These are phyloP conservation scores for Heimioporus sp. DNA, from an alignment of 768 basidiomycete genomes.

Conservation along the genomic window DNA sequence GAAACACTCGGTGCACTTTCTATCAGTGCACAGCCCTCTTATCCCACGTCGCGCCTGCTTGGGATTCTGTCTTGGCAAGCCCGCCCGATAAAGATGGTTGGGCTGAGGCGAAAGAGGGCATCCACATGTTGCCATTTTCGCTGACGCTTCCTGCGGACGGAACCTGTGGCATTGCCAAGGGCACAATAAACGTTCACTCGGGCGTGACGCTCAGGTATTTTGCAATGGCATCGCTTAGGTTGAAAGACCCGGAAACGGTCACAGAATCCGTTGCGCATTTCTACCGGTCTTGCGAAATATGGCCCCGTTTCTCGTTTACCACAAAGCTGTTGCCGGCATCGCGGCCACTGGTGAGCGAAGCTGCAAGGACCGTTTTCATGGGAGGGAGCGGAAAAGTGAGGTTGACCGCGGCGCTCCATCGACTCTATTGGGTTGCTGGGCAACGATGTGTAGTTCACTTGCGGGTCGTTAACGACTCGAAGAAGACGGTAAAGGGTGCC, in stretches of 20 bases:
- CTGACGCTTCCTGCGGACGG: slow-evolving; percentile 62
- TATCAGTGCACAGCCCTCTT: slow-evolving; percentile 69
- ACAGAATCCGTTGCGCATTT: slow-evolving; percentile 84
- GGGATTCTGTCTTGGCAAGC: slow-evolving; percentile 43
- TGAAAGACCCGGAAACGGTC: slow-evolving; percentile 60
- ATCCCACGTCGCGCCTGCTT: slow-evolving; percentile 45
- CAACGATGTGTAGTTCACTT: slow-evolving; percentile 71
- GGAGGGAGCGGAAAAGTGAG: slow-evolving; percentile 65
- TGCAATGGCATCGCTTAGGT: slow-evolving; percentile 73
- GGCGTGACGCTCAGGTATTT: slow-evolving; percentile 77
- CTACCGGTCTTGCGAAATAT: slow-evolving; percentile 78
- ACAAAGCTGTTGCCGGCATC: slow-evolving; percentile 57
- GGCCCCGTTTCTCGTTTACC: slow-evolving; percentile 69
- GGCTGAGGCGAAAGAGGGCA: slow-evolving; percentile 59
- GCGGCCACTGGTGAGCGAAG: slow-evolving; percentile 56
- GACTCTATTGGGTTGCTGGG: slow-evolving; percentile 80
- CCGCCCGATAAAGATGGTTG: slow-evolving; percentile 60
- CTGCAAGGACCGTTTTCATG: slow-evolving; percentile 54
- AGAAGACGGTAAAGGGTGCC: slow-evolving; percentile 63
- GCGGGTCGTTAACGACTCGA: slow-evolving; percentile 63
- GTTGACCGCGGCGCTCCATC: slow-evolving; percentile 65
- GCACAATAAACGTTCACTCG: slow-evolving; percentile 50
- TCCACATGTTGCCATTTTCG: slow-evolving; percentile 69
- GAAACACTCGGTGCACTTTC: slow-evolving; percentile 70
- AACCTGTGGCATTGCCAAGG: slow-evolving; percentile 54